A percentile compares a stretch with the other conserved stretches of the same genome.
phyloP scores from a whole-genome alignment of 331 rosid genomes.

The Telfairia occidentalis region DNA sequence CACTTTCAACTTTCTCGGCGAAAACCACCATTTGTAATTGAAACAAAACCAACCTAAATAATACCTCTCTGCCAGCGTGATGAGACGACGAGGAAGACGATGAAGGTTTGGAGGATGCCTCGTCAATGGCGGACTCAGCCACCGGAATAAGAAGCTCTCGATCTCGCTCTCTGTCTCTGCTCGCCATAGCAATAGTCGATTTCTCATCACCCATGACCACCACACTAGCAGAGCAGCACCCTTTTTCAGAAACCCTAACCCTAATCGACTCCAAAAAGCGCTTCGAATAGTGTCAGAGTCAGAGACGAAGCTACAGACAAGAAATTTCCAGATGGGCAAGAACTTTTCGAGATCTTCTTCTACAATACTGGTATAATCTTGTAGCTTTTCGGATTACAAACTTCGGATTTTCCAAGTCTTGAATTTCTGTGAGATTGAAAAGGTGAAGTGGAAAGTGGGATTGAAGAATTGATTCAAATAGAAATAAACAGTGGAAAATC shows the following conservation, averaged over 20 bases:
- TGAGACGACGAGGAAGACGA: constrained; percentile 50
- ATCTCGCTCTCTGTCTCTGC: constrained; percentile 82
- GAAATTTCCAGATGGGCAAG: neutral
- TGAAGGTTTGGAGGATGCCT: constrained; percentile 49
- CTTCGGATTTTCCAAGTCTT: neutral
- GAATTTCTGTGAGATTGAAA: neutral
- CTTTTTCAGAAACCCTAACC: constrained; percentile 4
- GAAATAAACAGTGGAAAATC: neutral
- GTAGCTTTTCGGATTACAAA: constrained; percentile 7
- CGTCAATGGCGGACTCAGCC: constrained; percentile 33
- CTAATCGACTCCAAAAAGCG: constrained; percentile 5
- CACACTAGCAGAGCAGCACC: neutral
- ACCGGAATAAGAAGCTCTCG: constrained; percentile 97
- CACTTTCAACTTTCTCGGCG: neutral
- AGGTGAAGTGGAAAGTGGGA: constrained; percentile 5
- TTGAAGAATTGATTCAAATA: constrained; percentile 4
- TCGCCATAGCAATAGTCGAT: constrained; percentile 40
- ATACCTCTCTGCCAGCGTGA: constrained; percentile 85
- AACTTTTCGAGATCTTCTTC: constrained; percentile 4
- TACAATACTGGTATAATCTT: neutral
- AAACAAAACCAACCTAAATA: neutral
- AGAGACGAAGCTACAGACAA: neutral
- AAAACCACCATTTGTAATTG: neutral
- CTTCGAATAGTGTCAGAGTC: neutral
- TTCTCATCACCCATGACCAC: constrained; percentile 69